Base-by-base conservation (phyloP, 331 rosid genomes). In the Ulmus americana region DNA sequence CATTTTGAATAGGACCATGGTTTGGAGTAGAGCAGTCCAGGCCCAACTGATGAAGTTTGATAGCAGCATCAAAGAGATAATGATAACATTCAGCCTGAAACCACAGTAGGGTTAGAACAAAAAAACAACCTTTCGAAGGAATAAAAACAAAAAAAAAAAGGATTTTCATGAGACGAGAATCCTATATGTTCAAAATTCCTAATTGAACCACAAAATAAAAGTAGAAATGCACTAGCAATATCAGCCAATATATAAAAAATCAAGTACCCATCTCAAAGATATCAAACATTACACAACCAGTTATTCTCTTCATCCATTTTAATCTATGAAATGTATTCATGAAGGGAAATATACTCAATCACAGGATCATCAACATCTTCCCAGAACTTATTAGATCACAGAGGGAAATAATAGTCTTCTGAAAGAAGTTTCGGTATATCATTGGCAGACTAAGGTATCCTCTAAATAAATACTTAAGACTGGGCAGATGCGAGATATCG, bases 11-110 rank as follows among this genome's bases (percentile, higher is more conserved):
- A 8, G 84, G 84, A 62, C 96, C 90, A 42, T 92, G 98, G 43
- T 65, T 63, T 53, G 95, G 89, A 54, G 95, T 83, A 11, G 96
- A 66, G 84, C 87, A 87, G 74, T 88, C 95, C 82, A 86, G 70
- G 66, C 90, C 98, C 84, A 89, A 65, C 80, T 89, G 98, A 55
- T 76, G 80, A 79, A 92, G 94, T 75, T 85, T 92, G 69, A 89
- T 72, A 69, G 96, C 95, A 75, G 96, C 94, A 73, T 86, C 98
- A 76, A 92, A 92, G 79, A 92, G 98, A 80, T 83, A 83, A 59
- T 84, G 96, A 62, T 88, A 91, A 61, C 96, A 88, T 70, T 88
- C 97, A 55, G 96, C 81, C 96, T 91, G 86, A 39, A 74, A 76
- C 66, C 69, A 64, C 9, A 77, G 64, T 8, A 59, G 73, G 67